Percentiles rank a stretch among this genome's conserved stretches.
Evolutionary conservation across 176 grass and related monocot genomes (phyloP).

Genomic region (Saccharum officinarum): DNA sequence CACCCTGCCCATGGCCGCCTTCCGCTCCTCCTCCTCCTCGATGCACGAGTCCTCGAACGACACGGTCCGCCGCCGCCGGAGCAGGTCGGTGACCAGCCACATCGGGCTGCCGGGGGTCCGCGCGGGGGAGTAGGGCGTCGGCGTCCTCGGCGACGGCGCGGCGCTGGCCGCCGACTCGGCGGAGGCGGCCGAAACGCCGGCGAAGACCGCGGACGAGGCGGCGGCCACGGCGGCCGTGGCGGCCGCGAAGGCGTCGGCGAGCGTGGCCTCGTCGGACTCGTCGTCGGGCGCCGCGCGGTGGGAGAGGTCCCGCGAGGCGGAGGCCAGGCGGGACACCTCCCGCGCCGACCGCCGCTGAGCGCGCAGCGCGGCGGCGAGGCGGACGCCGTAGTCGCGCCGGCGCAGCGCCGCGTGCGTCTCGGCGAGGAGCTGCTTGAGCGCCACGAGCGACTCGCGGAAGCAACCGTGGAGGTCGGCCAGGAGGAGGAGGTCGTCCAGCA

Average conservation of each 20-base stretch:
- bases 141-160: conserved; percentile 30
- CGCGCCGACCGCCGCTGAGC: conserved; percentile 50
- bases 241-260: conserved; percentile 42
- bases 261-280: conserved; percentile 43
- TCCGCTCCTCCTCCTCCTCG: conserved; percentile 70
- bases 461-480: conserved; percentile 53
- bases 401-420: conserved; percentile 54
- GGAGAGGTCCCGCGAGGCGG: conserved; percentile 45
- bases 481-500: conserved; percentile 61
- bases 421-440: conserved; percentile 42
- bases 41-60: conserved; percentile 49
- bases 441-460: conserved; percentile 52
- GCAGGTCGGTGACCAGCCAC: conserved; percentile 66
- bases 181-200: conserved; percentile 42
- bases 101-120: conserved; percentile 44
- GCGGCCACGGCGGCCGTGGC: conserved; percentile 39
- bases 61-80: conserved; percentile 45
- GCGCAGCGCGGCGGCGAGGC: conserved; percentile 46
- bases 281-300: conserved; percentile 27
- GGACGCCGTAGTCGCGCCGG: conserved; percentile 35
- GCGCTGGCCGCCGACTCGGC: conserved; percentile 58
- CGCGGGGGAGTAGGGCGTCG: conserved; percentile 45
- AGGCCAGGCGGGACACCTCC: conserved; percentile 37
- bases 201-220: conserved; percentile 49
- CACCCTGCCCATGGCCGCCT: conserved; percentile 50